A percentile compares a stretch with the other conserved stretches of the same genome.
Conservation (phyloP, 306 rosid species). For the Vigna unguiculata region DNA sequence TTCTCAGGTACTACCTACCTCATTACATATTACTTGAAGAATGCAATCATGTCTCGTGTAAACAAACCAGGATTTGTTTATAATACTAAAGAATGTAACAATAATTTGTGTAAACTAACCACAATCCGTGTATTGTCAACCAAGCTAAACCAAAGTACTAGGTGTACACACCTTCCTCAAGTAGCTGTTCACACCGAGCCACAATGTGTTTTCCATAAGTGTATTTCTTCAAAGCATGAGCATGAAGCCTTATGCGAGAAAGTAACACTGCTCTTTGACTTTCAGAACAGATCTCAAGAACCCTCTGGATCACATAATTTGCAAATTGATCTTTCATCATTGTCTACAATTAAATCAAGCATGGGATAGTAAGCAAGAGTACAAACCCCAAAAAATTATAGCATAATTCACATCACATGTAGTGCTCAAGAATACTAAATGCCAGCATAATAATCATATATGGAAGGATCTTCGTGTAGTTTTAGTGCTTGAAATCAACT, state of each 20-base stretch:
- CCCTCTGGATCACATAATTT: conserved; percentile 77
- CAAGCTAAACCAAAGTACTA: conserved; percentile 34
- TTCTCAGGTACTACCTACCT: not conserved
- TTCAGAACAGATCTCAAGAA: conserved; percentile 68
- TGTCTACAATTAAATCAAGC: conserved; percentile 46
- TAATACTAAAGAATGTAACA: conserved; percentile 12
- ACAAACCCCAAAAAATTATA: conserved; percentile 8
- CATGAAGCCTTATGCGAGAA: conserved; percentile 60
- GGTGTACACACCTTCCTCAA: conserved; percentile 49
- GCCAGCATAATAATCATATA: not conserved
- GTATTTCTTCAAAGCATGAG: conserved; percentile 76
- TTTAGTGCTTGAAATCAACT: not conserved
- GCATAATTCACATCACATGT: conserved; percentile 2
- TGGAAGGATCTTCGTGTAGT: conserved; percentile 1
- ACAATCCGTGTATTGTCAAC: not conserved
- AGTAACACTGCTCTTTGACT: conserved; percentile 57
- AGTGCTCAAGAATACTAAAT: not conserved
- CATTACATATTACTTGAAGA: conserved; percentile 27
- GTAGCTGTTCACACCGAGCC: conserved; percentile 63
- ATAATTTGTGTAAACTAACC: conserved; percentile 22
- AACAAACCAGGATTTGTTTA: conserved; percentile 13
- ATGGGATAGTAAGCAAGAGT: conserved; percentile 26
- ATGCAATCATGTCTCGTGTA: not conserved
- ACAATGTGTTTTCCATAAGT: conserved; percentile 84
- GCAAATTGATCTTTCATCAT: conserved; percentile 77